Percentiles rank a stretch among this genome's conserved stretches.
Evolutionary conservation across 2,329 filamentous ascomycete genomes (phyloP).

Genomic region (Xylaria arbuscula): DNA sequence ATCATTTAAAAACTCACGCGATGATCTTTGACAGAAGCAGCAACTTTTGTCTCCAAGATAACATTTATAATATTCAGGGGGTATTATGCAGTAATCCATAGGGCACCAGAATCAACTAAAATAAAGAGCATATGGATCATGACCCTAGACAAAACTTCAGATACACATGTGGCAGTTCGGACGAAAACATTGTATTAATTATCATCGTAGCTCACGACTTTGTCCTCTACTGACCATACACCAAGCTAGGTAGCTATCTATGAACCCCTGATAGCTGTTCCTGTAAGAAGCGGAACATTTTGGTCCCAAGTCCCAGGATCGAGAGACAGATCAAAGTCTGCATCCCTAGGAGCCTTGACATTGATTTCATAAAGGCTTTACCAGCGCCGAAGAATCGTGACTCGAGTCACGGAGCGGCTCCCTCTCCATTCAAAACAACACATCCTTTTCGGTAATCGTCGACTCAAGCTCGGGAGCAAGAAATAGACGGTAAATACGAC

Average conservation of each 20-base stretch:
- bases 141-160: neutral
- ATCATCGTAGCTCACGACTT: neutral
- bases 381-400: conserved; percentile 53
- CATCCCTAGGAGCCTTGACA: conserved; percentile 27
- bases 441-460: conserved; percentile 48
- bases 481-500: conserved; percentile 11
- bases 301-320: conserved; percentile 48
- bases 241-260: neutral
- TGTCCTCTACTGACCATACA: neutral
- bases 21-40: no score
- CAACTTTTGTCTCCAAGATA: no score
- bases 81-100: no score
- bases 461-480: conserved; percentile 42
- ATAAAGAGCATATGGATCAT: neutral
- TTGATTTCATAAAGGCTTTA: conserved; percentile 39
- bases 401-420: conserved; percentile 50
- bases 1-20: no score
- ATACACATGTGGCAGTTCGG: neutral
- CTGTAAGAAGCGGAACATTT: conserved; percentile 9
- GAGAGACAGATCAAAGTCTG: conserved; percentile 47
- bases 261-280: neutral
- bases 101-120: no score
- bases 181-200: neutral
- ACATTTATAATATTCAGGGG: no score
- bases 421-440: conserved; percentile 50